These are phyloP conservation scores for Hymenoscyphus occultus DNA, from an alignment of 2,329 filamentous ascomycete species.

Conservation along the genomic window DNA sequence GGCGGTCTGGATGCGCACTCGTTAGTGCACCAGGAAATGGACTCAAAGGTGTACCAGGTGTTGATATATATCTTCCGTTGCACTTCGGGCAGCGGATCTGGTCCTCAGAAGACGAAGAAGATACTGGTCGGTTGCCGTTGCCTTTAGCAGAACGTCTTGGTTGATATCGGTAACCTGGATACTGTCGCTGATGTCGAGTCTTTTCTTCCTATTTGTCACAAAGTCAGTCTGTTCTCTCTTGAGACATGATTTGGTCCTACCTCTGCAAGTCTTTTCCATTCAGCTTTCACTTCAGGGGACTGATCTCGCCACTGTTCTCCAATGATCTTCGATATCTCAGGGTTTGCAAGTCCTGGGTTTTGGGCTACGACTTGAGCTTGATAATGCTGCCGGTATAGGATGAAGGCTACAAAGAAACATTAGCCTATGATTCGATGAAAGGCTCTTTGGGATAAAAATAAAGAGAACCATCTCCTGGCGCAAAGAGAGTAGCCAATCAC, in stretches of 20 bases:
- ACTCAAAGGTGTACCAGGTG: constrained; percentile 35
- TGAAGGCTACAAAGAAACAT: constrained; percentile 69
- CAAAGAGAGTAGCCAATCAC: constrained; percentile 24
- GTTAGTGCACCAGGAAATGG: constrained; percentile 30
- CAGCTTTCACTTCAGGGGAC: constrained; percentile 68
- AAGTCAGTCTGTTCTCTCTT: constrained; percentile 4
- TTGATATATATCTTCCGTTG: constrained; percentile 49
- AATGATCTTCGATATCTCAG: constrained; percentile 96
- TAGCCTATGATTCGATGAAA: constrained; percentile 34
- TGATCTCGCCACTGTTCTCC: constrained; percentile 82
- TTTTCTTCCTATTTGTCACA: constrained; percentile 69
- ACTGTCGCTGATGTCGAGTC: constrained; percentile 79
- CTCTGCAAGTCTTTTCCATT: constrained; percentile 88
- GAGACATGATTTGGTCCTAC: constrained; percentile 43
- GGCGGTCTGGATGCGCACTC: constrained; percentile 22
- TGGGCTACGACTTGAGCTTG: constrained; percentile 77
- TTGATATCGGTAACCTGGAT: constrained; percentile 93
- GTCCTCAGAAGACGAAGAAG: constrained; percentile 43
- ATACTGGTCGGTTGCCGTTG: constrained; percentile 24
- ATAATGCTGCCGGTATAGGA: constrained; percentile 91
- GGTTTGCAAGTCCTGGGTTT: constrained; percentile 88
- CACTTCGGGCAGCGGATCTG: constrained; percentile 67
- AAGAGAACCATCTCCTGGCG: constrained; percentile 18
- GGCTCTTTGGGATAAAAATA: constrained; percentile 22
- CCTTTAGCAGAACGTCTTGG: constrained; percentile 47